Evolutionary conservation across 352 stramenopile species (phyloP).

Genomic region (Globisporangium carolinianum): DNA sequence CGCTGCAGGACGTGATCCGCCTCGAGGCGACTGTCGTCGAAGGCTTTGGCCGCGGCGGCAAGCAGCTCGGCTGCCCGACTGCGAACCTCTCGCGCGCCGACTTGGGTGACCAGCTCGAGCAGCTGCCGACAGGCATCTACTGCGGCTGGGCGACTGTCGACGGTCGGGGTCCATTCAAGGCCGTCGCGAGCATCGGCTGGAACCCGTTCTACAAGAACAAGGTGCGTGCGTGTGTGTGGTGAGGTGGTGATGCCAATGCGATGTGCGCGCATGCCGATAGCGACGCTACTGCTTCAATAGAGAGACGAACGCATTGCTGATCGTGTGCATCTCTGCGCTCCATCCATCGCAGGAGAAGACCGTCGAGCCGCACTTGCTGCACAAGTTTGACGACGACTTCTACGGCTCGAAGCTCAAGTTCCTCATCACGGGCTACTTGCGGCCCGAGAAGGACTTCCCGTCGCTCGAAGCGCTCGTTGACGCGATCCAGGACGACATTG

Average conservation of each 20-base stretch:
- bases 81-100: slow-evolving; percentile 90
- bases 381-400: slow-evolving; percentile 92
- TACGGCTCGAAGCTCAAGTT: slow-evolving; percentile 93
- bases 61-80: slow-evolving; percentile 94
- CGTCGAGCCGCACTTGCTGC: slow-evolving; percentile 94
- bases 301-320: background rate
- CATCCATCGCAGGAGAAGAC: slow-evolving; percentile 84
- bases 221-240: slow-evolving; percentile 22
- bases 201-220: slow-evolving; percentile 93
- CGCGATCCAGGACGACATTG: slow-evolving; percentile 87
- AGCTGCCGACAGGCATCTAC: slow-evolving; percentile 90
- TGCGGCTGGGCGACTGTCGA: slow-evolving; percentile 91
- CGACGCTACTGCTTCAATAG: no score
- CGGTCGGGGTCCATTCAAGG: slow-evolving; percentile 82
- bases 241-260: no score
- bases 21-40: slow-evolving; percentile 89
- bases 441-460: slow-evolving; percentile 92
- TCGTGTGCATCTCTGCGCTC: no score
- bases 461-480: slow-evolving; percentile 90
- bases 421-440: slow-evolving; percentile 89
- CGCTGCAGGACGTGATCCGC: slow-evolving; percentile 52
- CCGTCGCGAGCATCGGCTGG: slow-evolving; percentile 96
- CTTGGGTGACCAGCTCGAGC: slow-evolving; percentile 73
- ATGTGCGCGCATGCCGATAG: no score
- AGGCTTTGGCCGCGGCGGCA: slow-evolving; percentile 92